Evolutionary conservation across 306 rosid species (phyloP).

Genomic region (Castanospermum australe): DNA sequence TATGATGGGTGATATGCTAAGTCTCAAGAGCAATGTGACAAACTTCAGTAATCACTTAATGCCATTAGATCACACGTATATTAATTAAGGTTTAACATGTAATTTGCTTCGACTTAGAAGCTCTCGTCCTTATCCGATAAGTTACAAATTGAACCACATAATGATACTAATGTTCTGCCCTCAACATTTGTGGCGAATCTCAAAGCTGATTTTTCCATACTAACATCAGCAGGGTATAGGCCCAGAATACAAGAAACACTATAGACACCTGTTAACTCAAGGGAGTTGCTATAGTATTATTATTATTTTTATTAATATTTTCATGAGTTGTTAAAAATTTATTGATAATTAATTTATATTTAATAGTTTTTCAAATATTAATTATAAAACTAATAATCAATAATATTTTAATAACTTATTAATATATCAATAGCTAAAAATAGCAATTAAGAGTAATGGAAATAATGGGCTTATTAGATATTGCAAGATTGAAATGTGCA

Average conservation of each 20-base stretch:
- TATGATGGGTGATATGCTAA: slow-evolving; percentile 23
- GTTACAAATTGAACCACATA: slow-evolving; percentile 7
- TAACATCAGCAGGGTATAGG: not conserved
- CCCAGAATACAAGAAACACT: not conserved
- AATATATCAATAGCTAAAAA: no score
- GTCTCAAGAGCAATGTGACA: slow-evolving; percentile 18
- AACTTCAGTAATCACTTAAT: slow-evolving; percentile 16
- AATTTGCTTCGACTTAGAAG: not conserved
- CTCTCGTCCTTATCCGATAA: slow-evolving; percentile 19
- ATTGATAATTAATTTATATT: no score
- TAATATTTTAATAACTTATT: no score
- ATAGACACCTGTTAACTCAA: no score
- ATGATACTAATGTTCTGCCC: not conserved
- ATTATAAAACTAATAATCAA: no score
- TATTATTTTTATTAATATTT: no score
- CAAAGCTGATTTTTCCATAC: not conserved
- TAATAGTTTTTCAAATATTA: no score
- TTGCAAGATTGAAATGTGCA: slow-evolving; percentile 7
- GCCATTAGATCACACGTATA: slow-evolving; percentile 2
- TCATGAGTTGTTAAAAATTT: no score
- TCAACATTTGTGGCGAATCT: not conserved
- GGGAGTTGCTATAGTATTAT: no score
- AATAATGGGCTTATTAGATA: slow-evolving; percentile 18
- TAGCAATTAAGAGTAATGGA: no score
- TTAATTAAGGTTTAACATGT: not conserved